phyloP scores from a whole-genome alignment of 495 filamentous ascomycete species.

The Cercophora scortea region DNA sequence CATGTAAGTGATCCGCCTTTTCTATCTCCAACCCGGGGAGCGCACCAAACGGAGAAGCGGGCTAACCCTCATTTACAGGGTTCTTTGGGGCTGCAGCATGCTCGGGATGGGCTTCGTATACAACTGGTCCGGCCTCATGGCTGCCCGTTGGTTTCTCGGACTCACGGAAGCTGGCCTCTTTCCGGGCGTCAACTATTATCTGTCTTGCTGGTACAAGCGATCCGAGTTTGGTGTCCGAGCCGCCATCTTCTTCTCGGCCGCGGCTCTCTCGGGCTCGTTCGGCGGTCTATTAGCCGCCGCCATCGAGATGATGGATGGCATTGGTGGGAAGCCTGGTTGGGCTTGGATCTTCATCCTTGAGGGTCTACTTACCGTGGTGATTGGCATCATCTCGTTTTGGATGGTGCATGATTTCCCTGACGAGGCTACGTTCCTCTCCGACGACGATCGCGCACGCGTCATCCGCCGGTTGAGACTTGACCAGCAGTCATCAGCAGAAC shows the following conservation, averaged over 20 bases:
- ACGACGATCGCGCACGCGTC: slow-evolving; percentile 65
- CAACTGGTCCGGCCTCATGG: slow-evolving; percentile 72
- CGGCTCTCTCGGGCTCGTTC: slow-evolving; percentile 77
- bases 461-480: slow-evolving; percentile 65
- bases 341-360: slow-evolving; percentile 82
- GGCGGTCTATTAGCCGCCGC: slow-evolving; percentile 76
- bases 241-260: slow-evolving; percentile 88
- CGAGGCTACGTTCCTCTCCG: slow-evolving; percentile 67
- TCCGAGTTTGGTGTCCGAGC: slow-evolving; percentile 62
- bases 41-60: too few species aligned
- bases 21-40: slow-evolving; percentile 7
- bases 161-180: slow-evolving; percentile 79
- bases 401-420: slow-evolving; percentile 88
- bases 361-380: slow-evolving; percentile 65
- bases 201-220: slow-evolving; percentile 83
- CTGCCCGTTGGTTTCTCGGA: slow-evolving; percentile 80
- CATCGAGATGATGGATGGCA: slow-evolving; percentile 66
- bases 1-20: slow-evolving; percentile 47
- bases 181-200: slow-evolving; percentile 79
- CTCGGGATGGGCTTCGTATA: slow-evolving; percentile 74
- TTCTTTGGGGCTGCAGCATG: slow-evolving; percentile 71
- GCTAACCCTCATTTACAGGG: slow-evolving; percentile 22
- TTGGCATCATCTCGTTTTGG: slow-evolving; percentile 72
- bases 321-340: slow-evolving; percentile 63
- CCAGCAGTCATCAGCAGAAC: slow-evolving; percentile 67